Conservation (phyloP, 495 filamentous ascomycete species). For the Xylaria telfairii region DNA sequence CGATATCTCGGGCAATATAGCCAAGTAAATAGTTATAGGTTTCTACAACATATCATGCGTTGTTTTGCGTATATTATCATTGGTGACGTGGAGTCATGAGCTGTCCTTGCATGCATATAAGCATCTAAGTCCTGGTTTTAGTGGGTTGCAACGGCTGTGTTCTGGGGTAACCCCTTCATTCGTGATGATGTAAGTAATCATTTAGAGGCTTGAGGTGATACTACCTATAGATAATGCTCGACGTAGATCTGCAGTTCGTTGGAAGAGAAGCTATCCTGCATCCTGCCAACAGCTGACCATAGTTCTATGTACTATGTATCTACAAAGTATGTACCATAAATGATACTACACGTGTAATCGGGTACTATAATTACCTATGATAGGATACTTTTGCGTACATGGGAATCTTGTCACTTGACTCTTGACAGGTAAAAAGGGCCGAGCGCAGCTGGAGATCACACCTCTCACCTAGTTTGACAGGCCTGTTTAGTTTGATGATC, state of each 20-base stretch:
- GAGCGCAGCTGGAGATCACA: conserved; percentile 4
- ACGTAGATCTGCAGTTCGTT: not conserved
- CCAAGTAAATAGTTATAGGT: not conserved
- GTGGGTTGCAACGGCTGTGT: not conserved
- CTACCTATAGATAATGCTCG: not conserved
- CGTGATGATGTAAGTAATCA: not conserved
- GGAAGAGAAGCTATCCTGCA: not conserved
- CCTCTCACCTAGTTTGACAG: not conserved
- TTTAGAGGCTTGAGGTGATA: not conserved
- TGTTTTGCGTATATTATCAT: not conserved
- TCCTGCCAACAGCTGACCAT: not conserved
- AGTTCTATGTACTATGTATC: not conserved
- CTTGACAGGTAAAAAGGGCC: not conserved
- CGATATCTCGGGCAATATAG: not conserved
- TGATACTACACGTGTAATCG: not conserved
- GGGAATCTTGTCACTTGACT: not conserved
- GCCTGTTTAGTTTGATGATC: not conserved
- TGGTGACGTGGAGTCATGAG: conserved; percentile 1
- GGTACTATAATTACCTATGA: not conserved
- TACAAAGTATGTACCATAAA: not conserved
- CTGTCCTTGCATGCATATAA: conserved; percentile 9
- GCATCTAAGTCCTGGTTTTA: not conserved
- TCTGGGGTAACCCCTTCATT: not conserved
- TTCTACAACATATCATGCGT: not conserved
- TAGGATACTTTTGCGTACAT: not conserved